Percentiles rank a stretch among this genome's conserved stretches.
Conservation (phyloP, 2,329 filamentous ascomycete genomes). For the Cladophialophora immunda region DNA sequence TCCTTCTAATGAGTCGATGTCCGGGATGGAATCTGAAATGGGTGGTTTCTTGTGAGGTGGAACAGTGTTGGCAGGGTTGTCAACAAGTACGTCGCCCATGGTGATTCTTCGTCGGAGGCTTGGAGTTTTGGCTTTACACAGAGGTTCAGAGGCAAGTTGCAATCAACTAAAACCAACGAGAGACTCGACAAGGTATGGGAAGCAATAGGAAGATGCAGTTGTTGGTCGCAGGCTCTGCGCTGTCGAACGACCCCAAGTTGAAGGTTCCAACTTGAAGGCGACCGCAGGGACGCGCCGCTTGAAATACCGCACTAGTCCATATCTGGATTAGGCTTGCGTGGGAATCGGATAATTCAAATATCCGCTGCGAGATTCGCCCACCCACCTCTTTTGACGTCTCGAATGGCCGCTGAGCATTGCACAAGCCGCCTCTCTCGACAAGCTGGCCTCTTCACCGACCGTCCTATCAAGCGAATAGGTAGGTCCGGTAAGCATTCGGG, state of each 20-base stretch:
- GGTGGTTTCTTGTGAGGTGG: constrained; percentile 82
- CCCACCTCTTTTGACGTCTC: neutral
- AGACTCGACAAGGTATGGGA: neutral
- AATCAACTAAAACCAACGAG: neutral
- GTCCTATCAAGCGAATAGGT: neutral
- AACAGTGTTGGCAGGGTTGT: constrained; percentile 77
- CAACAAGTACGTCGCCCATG: constrained; percentile 90
- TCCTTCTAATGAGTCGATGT: constrained; percentile 89
- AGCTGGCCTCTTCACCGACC: neutral
- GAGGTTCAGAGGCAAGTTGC: neutral
- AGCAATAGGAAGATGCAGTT: neutral
- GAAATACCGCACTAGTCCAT: constrained; percentile 19
- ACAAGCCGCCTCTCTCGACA: neutral
- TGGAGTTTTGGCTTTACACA: neutral
- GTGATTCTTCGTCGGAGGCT: constrained; percentile 19
- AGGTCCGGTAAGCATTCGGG: neutral
- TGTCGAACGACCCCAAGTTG: neutral
- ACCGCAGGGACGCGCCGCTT: constrained; percentile 22
- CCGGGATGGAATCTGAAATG: constrained; percentile 80
- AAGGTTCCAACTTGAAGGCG: constrained; percentile 23
- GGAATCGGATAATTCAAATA: constrained; percentile 1
- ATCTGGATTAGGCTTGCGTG: neutral
- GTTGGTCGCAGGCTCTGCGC: neutral
- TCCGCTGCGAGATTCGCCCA: neutral
- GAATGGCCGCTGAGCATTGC: neutral